These are phyloP conservation scores for Ophiostoma quercus DNA, from an alignment of 2,329 filamentous ascomycete genomes.

Conservation along the genomic window DNA sequence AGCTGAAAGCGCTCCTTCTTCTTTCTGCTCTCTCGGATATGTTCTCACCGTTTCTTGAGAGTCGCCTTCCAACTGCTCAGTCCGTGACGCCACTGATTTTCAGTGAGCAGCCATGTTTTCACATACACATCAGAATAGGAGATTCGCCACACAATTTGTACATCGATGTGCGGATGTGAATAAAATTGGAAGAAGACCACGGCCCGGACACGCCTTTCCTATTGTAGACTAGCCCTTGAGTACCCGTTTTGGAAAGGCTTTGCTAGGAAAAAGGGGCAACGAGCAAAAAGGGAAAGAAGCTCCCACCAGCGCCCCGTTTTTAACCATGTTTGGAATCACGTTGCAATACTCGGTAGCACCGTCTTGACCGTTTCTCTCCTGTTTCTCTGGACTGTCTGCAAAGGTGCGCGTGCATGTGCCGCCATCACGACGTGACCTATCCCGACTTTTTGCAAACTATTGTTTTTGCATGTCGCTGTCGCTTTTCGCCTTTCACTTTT, in stretches of 20 bases:
- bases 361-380: neutral
- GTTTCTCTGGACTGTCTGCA: neutral
- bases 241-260: constrained; percentile 10
- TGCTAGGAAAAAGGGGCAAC: constrained; percentile 10
- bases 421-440: constrained; percentile 4
- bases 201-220: neutral
- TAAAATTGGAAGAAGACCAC: neutral
- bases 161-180: too few relatives aligned
- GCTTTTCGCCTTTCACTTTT: too few relatives aligned
- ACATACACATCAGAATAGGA: neutral
- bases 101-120: too few relatives aligned
- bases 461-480: too few relatives aligned
- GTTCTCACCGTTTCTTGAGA: neutral
- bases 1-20: neutral
- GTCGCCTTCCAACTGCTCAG: too few relatives aligned
- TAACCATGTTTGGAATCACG: constrained; percentile 14
- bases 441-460: neutral
- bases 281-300: constrained; percentile 9
- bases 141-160: neutral
- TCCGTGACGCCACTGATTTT: too few relatives aligned
- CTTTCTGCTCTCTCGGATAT: neutral
- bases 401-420: neutral
- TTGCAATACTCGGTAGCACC: neutral
- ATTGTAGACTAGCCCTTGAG: neutral
- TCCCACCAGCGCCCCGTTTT: constrained; percentile 7